phyloP scores from a whole-genome alignment of 139 green algal species.

The Mychonastes homosphaera region DNA sequence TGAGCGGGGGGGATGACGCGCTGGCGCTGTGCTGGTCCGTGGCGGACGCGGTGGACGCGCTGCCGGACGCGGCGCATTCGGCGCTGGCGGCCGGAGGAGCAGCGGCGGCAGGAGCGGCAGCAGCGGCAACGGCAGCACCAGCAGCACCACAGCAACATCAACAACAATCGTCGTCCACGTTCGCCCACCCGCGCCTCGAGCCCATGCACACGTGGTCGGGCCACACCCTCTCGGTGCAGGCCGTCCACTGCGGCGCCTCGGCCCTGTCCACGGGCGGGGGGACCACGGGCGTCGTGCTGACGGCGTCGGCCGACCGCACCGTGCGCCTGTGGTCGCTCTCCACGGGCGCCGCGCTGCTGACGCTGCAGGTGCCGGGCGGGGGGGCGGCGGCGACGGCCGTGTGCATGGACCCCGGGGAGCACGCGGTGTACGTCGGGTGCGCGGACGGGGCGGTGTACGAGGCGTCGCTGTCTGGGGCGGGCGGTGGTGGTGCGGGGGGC shows the following conservation, averaged over 20 bases:
- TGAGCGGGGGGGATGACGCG: slow-evolving; percentile 72
- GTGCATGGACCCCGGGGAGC: slow-evolving; percentile 57
- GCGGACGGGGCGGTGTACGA: slow-evolving; percentile 70
- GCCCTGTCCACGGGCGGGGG: no score
- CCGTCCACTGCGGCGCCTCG: no score
- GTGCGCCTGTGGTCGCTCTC: slow-evolving; percentile 55
- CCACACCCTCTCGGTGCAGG: neutral
- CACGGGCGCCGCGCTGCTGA: slow-evolving; percentile 43
- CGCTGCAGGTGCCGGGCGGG: slow-evolving; percentile 43
- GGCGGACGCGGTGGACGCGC: slow-evolving; percentile 52
- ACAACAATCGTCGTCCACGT: slow-evolving; percentile 11
- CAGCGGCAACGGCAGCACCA: no score
- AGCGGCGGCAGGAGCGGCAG: no score
- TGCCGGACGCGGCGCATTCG: slow-evolving; percentile 3
- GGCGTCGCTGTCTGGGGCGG: slow-evolving; percentile 37
- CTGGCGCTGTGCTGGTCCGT: slow-evolving; percentile 68
- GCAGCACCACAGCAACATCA: no score
- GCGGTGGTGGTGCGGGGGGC: neutral
- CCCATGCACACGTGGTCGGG: slow-evolving; percentile 58
- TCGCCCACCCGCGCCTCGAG: slow-evolving; percentile 15
- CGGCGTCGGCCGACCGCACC: slow-evolving; percentile 58
- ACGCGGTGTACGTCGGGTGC: slow-evolving; percentile 61
- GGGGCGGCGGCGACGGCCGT: slow-evolving; percentile 41
- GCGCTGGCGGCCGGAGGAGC: neutral
- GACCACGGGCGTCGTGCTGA: slow-evolving; percentile 42